Percentiles rank a stretch among this genome's conserved stretches.
phyloP scores from a whole-genome alignment of 176 grass and related monocot genomes.

The Oryza officinalis region DNA sequence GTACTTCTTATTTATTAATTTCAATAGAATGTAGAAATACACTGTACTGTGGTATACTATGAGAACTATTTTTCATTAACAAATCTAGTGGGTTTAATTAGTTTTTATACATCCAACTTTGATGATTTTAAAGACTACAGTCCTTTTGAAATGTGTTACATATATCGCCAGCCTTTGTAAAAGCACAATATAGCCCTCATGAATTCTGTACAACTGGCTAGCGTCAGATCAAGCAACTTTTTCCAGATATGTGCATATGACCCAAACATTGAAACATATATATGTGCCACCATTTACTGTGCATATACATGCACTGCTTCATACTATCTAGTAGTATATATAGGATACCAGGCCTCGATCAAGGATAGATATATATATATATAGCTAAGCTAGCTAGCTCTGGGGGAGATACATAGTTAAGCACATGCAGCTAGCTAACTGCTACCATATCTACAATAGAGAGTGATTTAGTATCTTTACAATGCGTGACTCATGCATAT shows the following conservation, averaged over 20 bases:
- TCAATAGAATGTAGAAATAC: no score
- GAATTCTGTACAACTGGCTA: background rate
- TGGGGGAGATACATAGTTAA: background rate
- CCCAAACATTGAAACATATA: background rate
- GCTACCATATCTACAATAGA: background rate
- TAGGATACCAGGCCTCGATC: background rate
- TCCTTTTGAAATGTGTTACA: no score
- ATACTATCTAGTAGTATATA: background rate
- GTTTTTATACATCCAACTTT: no score
- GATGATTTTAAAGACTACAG: no score
- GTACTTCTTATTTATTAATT: no score
- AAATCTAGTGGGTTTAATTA: no score
- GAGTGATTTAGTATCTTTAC: background rate
- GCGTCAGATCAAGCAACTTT: background rate
- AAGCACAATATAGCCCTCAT: background rate
- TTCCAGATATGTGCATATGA: background rate
- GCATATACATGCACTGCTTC: background rate
- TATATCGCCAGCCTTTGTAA: no score
- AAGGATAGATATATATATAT: background rate
- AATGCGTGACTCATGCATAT: constrained; percentile 1
- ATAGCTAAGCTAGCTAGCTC: background rate
- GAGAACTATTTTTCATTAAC: no score
- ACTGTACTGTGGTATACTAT: no score
- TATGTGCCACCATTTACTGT: background rate
- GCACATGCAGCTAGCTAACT: background rate